These are phyloP conservation scores for Symbiodinium pilosum DNA, from an alignment of 73 alveolate species.

Conservation along the genomic window DNA sequence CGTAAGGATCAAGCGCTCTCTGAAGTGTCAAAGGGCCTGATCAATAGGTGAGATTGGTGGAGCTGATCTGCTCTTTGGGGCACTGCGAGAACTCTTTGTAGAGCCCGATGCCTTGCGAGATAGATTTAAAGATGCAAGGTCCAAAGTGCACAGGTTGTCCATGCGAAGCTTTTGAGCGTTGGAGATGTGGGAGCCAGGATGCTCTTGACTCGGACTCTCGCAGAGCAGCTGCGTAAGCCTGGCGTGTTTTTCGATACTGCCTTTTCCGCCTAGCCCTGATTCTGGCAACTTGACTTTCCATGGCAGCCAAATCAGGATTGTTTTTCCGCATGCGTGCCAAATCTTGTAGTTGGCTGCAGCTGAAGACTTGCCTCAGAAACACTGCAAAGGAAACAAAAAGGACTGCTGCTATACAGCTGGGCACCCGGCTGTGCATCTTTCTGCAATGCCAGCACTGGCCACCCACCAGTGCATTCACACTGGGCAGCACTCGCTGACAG, in stretches of 20 bases:
- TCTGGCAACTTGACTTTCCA: no score
- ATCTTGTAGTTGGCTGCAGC: not conserved
- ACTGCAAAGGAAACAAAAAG: no score
- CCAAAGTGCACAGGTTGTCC: no score
- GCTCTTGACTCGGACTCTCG: not conserved
- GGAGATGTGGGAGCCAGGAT: slow-evolving; percentile 32
- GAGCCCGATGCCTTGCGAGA: not conserved
- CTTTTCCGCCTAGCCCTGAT: no score
- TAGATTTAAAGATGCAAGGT: no score
- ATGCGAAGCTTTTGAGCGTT: no score
- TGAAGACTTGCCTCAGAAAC: not conserved
- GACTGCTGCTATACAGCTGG: no score
- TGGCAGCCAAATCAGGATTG: no score
- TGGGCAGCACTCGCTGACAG: slow-evolving; percentile 31
- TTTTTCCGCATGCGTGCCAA: not conserved
- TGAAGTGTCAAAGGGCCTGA: not conserved
- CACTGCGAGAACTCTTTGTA: not conserved
- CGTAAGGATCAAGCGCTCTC: not conserved
- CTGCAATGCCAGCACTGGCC: slow-evolving; percentile 34
- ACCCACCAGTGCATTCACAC: slow-evolving; percentile 92
- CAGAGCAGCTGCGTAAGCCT: slow-evolving; percentile 72
- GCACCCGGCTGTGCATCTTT: slow-evolving; percentile 2
- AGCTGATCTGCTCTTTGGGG: not conserved
- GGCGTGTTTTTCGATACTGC: no score
- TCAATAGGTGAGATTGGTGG: slow-evolving; percentile 44